These are phyloP conservation scores for Apiotrichum akiyoshidainum DNA, from an alignment of 1,284 basidiomycete species.

Conservation along the genomic window DNA sequence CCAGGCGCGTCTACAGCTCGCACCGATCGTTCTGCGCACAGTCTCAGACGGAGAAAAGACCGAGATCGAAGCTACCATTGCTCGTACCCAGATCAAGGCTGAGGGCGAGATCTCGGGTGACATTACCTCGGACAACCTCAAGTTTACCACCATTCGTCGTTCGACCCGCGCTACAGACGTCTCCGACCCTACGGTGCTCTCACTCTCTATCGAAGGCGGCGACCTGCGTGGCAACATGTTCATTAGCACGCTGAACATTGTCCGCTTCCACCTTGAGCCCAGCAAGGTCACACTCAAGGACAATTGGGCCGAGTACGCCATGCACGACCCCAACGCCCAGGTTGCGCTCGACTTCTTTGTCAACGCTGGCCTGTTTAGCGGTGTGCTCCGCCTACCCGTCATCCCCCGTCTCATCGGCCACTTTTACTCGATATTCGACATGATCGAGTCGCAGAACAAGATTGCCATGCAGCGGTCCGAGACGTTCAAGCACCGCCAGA, in stretches of 20 bases:
- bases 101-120: slow-evolving; percentile 72
- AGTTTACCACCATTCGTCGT: slow-evolving; percentile 70
- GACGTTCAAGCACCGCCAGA: slow-evolving; percentile 70
- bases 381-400: slow-evolving; percentile 62
- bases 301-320: slow-evolving; percentile 66
- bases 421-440: slow-evolving; percentile 50
- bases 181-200: slow-evolving; percentile 58
- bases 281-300: slow-evolving; percentile 71
- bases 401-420: slow-evolving; percentile 44
- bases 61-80: slow-evolving; percentile 62
- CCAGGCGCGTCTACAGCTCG: slow-evolving; percentile 61
- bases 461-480: slow-evolving; percentile 55
- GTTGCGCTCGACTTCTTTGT: slow-evolving; percentile 73
- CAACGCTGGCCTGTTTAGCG: slow-evolving; percentile 66
- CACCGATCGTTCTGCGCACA: slow-evolving; percentile 52
- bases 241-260: slow-evolving; percentile 70
- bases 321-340: slow-evolving; percentile 57
- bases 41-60: slow-evolving; percentile 40
- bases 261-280: slow-evolving; percentile 80
- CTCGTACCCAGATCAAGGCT: slow-evolving; percentile 61
- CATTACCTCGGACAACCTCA: slow-evolving; percentile 64
- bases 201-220: slow-evolving; percentile 72
- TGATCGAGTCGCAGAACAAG: slow-evolving; percentile 63
- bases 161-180: slow-evolving; percentile 46
- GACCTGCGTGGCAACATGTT: slow-evolving; percentile 65